A percentile compares a stretch with the other conserved stretches of the same genome.
Evolutionary conservation across 495 filamentous ascomycete species (phyloP).

Genomic region (Penicillium fimorum): DNA sequence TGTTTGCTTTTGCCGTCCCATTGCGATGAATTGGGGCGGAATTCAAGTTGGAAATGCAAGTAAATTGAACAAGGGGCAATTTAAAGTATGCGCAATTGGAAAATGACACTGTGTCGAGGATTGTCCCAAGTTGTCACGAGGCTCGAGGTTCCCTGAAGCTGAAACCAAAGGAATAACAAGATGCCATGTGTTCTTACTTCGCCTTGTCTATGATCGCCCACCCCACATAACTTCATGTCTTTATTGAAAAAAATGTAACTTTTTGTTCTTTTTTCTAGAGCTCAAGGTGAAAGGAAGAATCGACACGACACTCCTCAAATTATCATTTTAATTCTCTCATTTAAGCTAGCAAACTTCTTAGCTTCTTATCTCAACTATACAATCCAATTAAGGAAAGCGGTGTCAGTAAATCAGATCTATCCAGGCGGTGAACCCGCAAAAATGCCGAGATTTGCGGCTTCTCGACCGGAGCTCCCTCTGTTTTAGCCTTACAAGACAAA

Average conservation of each 20-base stretch:
- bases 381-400: constrained; percentile 17
- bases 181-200: constrained; percentile 46
- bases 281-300: background rate
- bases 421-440: constrained; percentile 22
- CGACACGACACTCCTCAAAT: background rate
- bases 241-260: background rate
- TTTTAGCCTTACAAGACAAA: background rate
- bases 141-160: background rate
- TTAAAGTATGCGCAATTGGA: background rate
- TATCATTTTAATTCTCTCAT: background rate
- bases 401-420: constrained; percentile 1
- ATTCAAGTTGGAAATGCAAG: constrained; percentile 2
- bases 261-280: constrained; percentile 13
- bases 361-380: background rate
- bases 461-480: background rate
- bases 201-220: constrained; percentile 27
- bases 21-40: constrained; percentile 29
- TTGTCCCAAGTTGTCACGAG: background rate
- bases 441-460: constrained; percentile 1
- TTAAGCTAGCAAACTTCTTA: background rate
- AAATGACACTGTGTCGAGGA: background rate
- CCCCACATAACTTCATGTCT: constrained; percentile 14
- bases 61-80: background rate
- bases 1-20: constrained; percentile 72
- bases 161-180: constrained; percentile 22